phyloP scores from a whole-genome alignment of 768 basidiomycete genomes.

The Trametes cingulata region DNA sequence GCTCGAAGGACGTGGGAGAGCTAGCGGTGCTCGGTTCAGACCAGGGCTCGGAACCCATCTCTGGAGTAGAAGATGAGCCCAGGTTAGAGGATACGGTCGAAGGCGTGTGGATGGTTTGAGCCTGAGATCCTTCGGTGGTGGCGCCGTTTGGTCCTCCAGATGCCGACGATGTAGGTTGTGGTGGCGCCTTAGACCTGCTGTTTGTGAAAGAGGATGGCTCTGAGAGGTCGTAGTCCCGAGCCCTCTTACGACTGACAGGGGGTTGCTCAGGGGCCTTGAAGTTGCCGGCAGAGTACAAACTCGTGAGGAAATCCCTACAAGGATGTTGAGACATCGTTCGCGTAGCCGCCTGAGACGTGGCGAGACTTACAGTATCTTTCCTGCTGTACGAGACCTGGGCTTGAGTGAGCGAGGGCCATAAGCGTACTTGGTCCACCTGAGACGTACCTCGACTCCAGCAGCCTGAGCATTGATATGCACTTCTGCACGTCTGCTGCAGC shows the following conservation, averaged over 20 bases:
- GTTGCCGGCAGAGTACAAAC: neutral
- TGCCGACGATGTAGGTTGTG: too few species aligned
- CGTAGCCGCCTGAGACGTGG: neutral
- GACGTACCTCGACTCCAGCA: conserved; percentile 15
- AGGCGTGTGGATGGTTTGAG: neutral
- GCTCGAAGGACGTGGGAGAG: neutral
- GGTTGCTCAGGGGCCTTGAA: neutral
- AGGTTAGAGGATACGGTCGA: neutral
- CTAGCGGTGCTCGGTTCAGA: neutral
- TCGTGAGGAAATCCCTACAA: neutral
- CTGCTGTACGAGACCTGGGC: neutral
- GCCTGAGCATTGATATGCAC: conserved; percentile 35
- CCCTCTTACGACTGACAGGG: neutral
- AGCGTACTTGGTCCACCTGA: too few species aligned
- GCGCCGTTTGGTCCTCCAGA: neutral
- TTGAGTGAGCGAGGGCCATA: neutral
- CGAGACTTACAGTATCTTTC: neutral
- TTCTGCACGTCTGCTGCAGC: conserved; percentile 44
- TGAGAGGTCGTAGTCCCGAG: neutral
- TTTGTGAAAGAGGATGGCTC: neutral
- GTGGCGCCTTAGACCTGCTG: too few species aligned
- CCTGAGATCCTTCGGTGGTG: neutral
- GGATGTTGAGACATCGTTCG: neutral
- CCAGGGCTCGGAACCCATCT: too few species aligned
- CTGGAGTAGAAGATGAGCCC: neutral